A percentile compares a stretch with the other conserved stretches of the same genome.
Evolutionary conservation across 352 stramenopile genomes (phyloP).

Genomic region (Globisporangium carolinianum): DNA sequence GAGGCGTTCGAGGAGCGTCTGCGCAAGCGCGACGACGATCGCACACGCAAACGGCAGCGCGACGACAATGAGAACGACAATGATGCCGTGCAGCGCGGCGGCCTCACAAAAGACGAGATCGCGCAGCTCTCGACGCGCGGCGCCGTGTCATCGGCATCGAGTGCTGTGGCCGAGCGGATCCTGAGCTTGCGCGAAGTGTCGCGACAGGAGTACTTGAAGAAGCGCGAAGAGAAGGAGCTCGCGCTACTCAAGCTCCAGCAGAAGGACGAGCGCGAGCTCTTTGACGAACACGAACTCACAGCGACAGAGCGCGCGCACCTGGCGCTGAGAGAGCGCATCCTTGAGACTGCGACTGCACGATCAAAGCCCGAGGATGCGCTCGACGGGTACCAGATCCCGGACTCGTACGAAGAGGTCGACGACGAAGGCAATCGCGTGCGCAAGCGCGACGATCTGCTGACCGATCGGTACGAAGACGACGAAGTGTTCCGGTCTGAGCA

Average conservation of each 20-base stretch:
- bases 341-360: conserved; percentile 78
- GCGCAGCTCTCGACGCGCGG: conserved; percentile 75
- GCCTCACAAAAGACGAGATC: conserved; percentile 75
- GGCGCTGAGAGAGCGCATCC: conserved; percentile 84
- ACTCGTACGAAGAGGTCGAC: conserved; percentile 93
- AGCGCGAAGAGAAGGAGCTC: conserved; percentile 96
- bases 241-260: conserved; percentile 87
- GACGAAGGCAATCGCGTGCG: conserved; percentile 84
- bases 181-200: conserved; percentile 86
- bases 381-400: conserved; percentile 93
- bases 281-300: conserved; percentile 71
- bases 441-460: conserved; percentile 91
- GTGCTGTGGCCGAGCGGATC: conserved; percentile 47
- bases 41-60: conserved; percentile 47
- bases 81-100: conserved; percentile 9
- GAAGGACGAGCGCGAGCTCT: conserved; percentile 75
- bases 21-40: conserved; percentile 67
- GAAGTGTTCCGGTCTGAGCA: conserved; percentile 95
- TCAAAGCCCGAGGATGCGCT: conserved; percentile 38
- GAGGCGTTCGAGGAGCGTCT: conserved; percentile 80
- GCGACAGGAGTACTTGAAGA: conserved; percentile 95
- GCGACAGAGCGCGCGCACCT: conserved; percentile 80
- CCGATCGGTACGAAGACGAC: conserved; percentile 90
- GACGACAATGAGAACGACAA: conserved; percentile 24
- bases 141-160: conserved; percentile 32